These are phyloP conservation scores for Rosellinia necatrix DNA, from an alignment of 2,329 filamentous ascomycete species.

Conservation along the genomic window DNA sequence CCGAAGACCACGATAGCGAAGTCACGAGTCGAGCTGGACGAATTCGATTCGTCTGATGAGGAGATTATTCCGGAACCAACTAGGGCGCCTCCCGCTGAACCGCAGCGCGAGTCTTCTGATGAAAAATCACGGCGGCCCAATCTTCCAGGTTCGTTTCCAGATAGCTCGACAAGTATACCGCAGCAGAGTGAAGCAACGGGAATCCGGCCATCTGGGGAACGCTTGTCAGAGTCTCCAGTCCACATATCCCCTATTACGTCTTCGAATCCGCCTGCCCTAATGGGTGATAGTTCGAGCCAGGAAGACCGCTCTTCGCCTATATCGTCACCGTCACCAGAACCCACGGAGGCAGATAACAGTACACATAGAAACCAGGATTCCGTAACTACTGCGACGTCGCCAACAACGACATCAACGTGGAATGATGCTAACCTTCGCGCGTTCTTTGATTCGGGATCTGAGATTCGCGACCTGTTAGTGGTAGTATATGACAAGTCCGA, in stretches of 20 bases:
- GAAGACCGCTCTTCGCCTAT: slow-evolving; percentile 66
- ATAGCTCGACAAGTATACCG: slow-evolving; percentile 45
- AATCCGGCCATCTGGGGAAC: slow-evolving; percentile 42
- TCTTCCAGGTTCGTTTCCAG: slow-evolving; percentile 48
- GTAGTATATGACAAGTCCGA: slow-evolving; percentile 93
- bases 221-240: slow-evolving; percentile 70
- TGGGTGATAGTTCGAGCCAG: slow-evolving; percentile 73
- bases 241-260: slow-evolving; percentile 62
- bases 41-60: slow-evolving; percentile 65
- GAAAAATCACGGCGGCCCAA: slow-evolving; percentile 41
- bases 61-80: slow-evolving; percentile 42
- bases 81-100: slow-evolving; percentile 32
- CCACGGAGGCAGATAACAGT: slow-evolving; percentile 53
- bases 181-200: slow-evolving; percentile 43
- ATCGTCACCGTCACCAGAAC: slow-evolving; percentile 68
- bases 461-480: slow-evolving; percentile 86
- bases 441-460: slow-evolving; percentile 88
- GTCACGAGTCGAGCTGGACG: slow-evolving; percentile 69
- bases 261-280: slow-evolving; percentile 66
- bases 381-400: slow-evolving; percentile 59
- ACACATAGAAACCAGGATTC: slow-evolving; percentile 52
- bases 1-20: slow-evolving; percentile 64
- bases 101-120: slow-evolving; percentile 34
- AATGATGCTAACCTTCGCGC: slow-evolving; percentile 83
- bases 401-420: slow-evolving; percentile 71